Evolutionary conservation across 306 rosid genomes (phyloP), one percentile per base, ranked within the genome.

Genomic region (Luffa aegyptiaca): DNA sequence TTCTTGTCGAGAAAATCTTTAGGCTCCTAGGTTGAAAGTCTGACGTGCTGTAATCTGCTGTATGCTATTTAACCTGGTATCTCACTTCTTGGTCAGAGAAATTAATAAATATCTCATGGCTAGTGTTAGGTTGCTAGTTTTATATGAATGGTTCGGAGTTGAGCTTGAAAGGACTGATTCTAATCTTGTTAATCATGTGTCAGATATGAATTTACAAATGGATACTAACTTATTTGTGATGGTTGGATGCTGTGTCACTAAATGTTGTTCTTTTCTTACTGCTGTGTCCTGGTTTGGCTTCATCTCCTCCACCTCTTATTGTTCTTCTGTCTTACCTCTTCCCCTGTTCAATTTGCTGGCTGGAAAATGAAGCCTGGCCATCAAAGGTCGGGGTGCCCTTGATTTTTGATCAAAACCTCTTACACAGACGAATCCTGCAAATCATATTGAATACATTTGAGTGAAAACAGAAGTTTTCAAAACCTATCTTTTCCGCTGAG

Each of bases 341-440:
- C 77, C 53, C 53, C 52, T 65, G 72, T 77, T 77, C 82, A 69
- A 70, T 72, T 80, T 80, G 69, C 82, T 80, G 44, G 82, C 82
- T 44, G 82, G 82, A 55, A 80, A 80, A 80, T 80, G 82, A 52
- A 80, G 82, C 68, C 82, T 80, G 16, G 82, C 82, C 82, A 80
- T 80, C 53, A 80, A 58, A 31, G 82, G 82, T 52, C 82, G 82
- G 56, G 82, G 82, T 41, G 82, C 82, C 33, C 82, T 80, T 55
- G 70, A 44, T 70, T 80, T 80, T 68, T 80, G n/a, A 48, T 80
- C 82, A 56, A 80, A 80, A 36, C 82, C 82, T 66, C 82, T 69
- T 33, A 80, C 78, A 55, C 78, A 80, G 37, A 80, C 82, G 36
- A 51, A 53, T 69, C 82, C 82, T 80, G 82, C 48, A 69, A 55